phyloP scores from a whole-genome alignment of 2,329 filamentous ascomycete genomes.

The Pestalotiopsis fici region DNA sequence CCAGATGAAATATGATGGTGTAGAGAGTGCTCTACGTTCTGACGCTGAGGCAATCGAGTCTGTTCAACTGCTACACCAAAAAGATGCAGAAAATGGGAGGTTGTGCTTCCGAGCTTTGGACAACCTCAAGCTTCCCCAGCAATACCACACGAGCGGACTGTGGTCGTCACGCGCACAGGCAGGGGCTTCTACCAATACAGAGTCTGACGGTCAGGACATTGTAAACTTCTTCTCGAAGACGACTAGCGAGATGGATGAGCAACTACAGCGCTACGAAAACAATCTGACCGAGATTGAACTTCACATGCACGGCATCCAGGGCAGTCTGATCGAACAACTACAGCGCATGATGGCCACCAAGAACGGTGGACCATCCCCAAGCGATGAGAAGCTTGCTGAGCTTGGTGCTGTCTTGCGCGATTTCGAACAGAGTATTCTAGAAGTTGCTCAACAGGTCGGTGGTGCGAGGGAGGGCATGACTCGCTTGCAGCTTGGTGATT shows the following conservation, averaged over 20 bases:
- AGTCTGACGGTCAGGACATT: conserved; percentile 57
- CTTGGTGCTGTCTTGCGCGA: conserved; percentile 62
- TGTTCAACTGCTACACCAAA: conserved; percentile 40
- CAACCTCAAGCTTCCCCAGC: conserved; percentile 47
- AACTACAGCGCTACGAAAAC: conserved; percentile 57
- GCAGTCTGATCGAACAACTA: conserved; percentile 59
- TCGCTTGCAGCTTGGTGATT: conserved; percentile 53
- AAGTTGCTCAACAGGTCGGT: conserved; percentile 63
- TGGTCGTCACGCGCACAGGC: conserved; percentile 38
- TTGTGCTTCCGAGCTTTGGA: conserved; percentile 47
- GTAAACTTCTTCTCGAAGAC: conserved; percentile 65
- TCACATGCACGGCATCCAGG: conserved; percentile 65
- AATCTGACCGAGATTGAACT: conserved; percentile 66
- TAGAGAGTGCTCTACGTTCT: conserved; percentile 37
- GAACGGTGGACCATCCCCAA: conserved; percentile 33
- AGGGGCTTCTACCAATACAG: conserved; percentile 43
- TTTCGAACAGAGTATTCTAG: conserved; percentile 65
- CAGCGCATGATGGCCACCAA: conserved; percentile 50
- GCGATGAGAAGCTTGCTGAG: conserved; percentile 49
- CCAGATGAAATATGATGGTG: conserved; percentile 44
- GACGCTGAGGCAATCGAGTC: conserved; percentile 44
- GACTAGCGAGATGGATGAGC: conserved; percentile 61
- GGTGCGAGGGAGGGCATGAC: conserved; percentile 61
- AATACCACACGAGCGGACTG: conserved; percentile 49
- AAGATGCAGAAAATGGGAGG: conserved; percentile 41